Percentiles rank a stretch among this genome's conserved stretches.
Evolutionary conservation across 345 rosid species (phyloP).

Genomic region (Populus alba): DNA sequence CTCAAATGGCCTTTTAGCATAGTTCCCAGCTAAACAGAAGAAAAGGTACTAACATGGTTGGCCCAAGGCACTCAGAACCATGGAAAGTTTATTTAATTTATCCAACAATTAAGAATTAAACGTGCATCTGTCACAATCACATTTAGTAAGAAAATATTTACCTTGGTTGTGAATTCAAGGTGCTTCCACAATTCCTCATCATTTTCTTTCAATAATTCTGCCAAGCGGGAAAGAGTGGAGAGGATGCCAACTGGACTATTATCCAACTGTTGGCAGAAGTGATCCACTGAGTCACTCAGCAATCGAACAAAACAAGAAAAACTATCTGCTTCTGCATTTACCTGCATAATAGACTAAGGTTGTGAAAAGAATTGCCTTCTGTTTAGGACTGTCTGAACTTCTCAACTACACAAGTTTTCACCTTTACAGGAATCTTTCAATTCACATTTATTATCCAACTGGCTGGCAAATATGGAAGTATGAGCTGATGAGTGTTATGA

Average conservation of each 20-base stretch:
- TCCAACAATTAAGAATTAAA: neutral
- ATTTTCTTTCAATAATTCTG: conserved; percentile 53
- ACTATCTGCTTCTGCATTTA: conserved; percentile 64
- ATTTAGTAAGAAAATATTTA: conserved; percentile 13
- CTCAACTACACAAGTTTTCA: neutral
- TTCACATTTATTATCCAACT: neutral
- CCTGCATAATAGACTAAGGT: conserved; percentile 31
- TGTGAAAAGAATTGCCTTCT: neutral
- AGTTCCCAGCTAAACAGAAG: neutral
- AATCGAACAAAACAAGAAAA: conserved; percentile 61
- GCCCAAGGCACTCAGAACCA: neutral
- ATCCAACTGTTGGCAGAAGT: conserved; percentile 68
- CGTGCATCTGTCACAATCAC: neutral
- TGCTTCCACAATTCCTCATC: conserved; percentile 72
- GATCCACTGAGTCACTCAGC: conserved; percentile 66
- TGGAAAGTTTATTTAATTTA: neutral
- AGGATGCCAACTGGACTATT: conserved; percentile 67
- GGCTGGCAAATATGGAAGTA: neutral
- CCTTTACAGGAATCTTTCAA: neutral
- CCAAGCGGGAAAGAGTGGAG: conserved; percentile 56
- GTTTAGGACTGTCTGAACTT: neutral
- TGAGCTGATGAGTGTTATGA: neutral
- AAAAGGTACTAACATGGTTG: neutral
- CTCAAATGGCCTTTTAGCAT: neutral
- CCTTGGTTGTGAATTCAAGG: conserved; percentile 58